Evolutionary conservation across 768 basidiomycete genomes (phyloP).

Genomic region (Pleurotus cornucopiae): DNA sequence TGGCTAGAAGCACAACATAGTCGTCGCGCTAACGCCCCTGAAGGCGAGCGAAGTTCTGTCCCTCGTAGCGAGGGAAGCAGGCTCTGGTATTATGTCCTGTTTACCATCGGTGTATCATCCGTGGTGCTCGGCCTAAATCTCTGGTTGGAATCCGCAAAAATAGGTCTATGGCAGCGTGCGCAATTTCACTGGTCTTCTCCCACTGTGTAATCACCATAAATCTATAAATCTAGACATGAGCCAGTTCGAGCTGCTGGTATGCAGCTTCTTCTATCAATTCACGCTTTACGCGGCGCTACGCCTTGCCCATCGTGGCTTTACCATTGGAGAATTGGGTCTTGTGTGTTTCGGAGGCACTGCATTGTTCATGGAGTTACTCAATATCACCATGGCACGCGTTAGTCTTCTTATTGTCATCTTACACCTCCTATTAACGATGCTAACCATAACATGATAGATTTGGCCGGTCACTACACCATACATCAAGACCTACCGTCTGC

Average conservation of each 20-base stretch:
- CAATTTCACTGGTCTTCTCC: slow-evolving; percentile 10
- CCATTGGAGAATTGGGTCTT: slow-evolving; percentile 87
- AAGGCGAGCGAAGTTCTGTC: slow-evolving; percentile 72
- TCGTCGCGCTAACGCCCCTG: slow-evolving; percentile 34
- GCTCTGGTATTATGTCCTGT: slow-evolving; percentile 60
- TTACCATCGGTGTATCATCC: slow-evolving; percentile 51
- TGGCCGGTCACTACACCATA: slow-evolving; percentile 77
- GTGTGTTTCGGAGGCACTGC: slow-evolving; percentile 88
- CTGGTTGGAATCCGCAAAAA: slow-evolving; percentile 32
- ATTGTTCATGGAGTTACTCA: slow-evolving; percentile 80
- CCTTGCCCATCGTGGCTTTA: slow-evolving; percentile 91
- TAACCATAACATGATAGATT: slow-evolving; percentile 41
- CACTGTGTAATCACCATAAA: slow-evolving; percentile 5
- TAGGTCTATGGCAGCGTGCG: slow-evolving; percentile 73
- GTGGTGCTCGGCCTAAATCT: slow-evolving; percentile 47
- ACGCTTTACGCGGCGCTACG: slow-evolving; percentile 86
- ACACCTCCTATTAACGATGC: slow-evolving; percentile 4
- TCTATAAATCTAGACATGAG: slow-evolving; percentile 56
- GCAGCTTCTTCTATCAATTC: slow-evolving; percentile 85
- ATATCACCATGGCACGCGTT: slow-evolving; percentile 80
- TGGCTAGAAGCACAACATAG: slow-evolving; percentile 56
- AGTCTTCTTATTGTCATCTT: slow-evolving; percentile 19
- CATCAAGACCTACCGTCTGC: slow-evolving; percentile 89
- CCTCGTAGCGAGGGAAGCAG: slow-evolving; percentile 68
- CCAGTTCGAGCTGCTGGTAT: slow-evolving; percentile 67